These are phyloP conservation scores for Amanita polypyramis DNA, from an alignment of 768 basidiomycete species.

Conservation along the genomic window DNA sequence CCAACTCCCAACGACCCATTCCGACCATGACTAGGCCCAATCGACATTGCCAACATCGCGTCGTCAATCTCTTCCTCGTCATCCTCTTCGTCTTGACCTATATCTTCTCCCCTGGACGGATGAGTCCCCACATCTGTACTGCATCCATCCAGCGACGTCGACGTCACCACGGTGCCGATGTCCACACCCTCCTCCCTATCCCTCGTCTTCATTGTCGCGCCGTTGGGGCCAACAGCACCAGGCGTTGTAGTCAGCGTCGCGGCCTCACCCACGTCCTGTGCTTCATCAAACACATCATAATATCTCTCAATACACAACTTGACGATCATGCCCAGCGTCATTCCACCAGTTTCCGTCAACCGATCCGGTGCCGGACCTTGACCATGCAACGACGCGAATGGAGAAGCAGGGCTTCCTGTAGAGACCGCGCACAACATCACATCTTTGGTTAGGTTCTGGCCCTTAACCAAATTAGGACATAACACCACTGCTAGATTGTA, in stretches of 20 bases:
- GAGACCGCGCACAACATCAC: conserved; percentile 50
- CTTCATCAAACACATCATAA: conserved; percentile 80
- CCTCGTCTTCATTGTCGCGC: neutral
- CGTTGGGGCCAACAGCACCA: too few species aligned
- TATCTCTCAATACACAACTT: conserved; percentile 75
- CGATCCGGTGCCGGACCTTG: conserved; percentile 13
- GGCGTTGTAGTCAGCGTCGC: conserved; percentile 19
- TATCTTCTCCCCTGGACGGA: neutral
- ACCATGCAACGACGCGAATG: neutral
- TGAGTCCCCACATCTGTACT: conserved; percentile 13
- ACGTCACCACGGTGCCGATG: neutral
- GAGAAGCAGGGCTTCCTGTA: conserved; percentile 5
- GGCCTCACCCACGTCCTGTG: conserved; percentile 61
- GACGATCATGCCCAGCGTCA: conserved; percentile 62
- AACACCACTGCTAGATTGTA: conserved; percentile 75
- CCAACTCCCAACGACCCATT: conserved; percentile 9
- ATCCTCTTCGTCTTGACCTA: conserved; percentile 20
- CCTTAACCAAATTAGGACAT: conserved; percentile 68
- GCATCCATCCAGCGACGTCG: conserved; percentile 3
- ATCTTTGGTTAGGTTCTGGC: conserved; percentile 58
- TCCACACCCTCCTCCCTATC: conserved; percentile 9
- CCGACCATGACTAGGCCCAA: conserved; percentile 32
- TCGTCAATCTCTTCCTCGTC: conserved; percentile 73
- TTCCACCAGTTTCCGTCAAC: conserved; percentile 33
- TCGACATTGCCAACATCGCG: conserved; percentile 63